Percentiles rank a stretch among this genome's conserved stretches.
Conservation (phyloP, 139 green algal genomes). For the Diplosphaera chodatii region DNA sequence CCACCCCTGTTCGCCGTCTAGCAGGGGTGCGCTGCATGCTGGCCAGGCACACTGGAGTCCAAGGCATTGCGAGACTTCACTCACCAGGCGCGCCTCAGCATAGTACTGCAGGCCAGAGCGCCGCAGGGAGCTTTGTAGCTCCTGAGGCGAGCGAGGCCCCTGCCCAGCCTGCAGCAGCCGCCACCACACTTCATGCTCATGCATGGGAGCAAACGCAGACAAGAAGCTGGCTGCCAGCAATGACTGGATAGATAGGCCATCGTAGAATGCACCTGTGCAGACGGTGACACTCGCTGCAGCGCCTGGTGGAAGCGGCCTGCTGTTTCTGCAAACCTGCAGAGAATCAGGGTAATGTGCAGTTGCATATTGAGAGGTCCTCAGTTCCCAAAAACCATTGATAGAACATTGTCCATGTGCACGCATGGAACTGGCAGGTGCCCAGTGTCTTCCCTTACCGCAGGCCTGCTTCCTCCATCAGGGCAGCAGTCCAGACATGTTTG, state of each 20-base stretch:
- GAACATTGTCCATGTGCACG: background rate
- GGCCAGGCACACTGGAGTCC: too few relatives aligned
- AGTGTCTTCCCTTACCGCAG: constrained; percentile 32
- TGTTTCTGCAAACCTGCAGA: background rate
- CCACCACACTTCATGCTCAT: too few relatives aligned
- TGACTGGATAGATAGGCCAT: too few relatives aligned
- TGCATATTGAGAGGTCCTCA: too few relatives aligned
- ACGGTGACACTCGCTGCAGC: background rate
- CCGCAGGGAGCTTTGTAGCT: constrained; percentile 2
- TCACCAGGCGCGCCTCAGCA: background rate
- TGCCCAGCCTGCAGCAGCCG: too few relatives aligned
- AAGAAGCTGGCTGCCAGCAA: too few relatives aligned
- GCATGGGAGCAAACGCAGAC: too few relatives aligned
- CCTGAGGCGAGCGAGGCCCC: background rate
- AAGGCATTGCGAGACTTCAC: too few relatives aligned
- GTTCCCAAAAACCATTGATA: background rate
- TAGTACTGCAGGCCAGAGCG: constrained; percentile 9
- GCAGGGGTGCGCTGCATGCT: too few relatives aligned
- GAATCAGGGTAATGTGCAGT: background rate
- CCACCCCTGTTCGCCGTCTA: too few relatives aligned
- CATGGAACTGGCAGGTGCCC: constrained; percentile 12
- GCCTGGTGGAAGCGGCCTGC: background rate
- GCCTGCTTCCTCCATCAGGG: constrained; percentile 52
- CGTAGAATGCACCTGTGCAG: background rate
- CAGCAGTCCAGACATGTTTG: constrained; percentile 12